Evolutionary conservation across 1,139 yeast species (phyloP).

Genomic region (Yamadazyma jaroonii): DNA sequence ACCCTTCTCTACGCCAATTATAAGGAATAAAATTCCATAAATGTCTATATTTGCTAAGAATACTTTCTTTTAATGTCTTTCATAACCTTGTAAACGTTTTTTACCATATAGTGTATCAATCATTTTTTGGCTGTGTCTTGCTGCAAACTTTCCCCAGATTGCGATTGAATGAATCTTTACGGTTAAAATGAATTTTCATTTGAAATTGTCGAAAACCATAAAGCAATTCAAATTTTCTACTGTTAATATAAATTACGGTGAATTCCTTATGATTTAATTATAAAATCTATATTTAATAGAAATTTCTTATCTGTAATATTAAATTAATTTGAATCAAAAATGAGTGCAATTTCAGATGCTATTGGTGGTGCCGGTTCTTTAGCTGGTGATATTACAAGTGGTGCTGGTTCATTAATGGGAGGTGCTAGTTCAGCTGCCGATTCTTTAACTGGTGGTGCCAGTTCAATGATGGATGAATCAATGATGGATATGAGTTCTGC

Average conservation of each 20-base stretch:
- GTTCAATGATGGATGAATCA: neutral
- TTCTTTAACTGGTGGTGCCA: neutral
- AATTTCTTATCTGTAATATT: neutral
- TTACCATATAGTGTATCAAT: neutral
- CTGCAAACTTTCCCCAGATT: constrained; percentile 1
- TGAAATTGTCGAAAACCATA: constrained; percentile 1
- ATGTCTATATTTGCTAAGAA: neutral
- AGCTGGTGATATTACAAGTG: neutral
- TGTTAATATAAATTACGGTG: neutral
- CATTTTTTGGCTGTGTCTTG: constrained; percentile 1
- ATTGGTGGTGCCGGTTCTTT: constrained; percentile 1
- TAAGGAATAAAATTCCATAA: too few relatives aligned
- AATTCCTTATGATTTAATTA: neutral
- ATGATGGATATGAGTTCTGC: neutral
- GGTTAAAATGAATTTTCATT: neutral
- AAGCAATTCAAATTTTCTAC: neutral
- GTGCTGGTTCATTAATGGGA: constrained; percentile 1
- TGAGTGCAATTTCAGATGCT: neutral
- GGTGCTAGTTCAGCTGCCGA: neutral
- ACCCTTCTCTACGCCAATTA: too few relatives aligned
- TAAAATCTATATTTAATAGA: neutral
- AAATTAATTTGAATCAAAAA: neutral
- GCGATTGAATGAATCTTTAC: neutral
- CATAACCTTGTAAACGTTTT: neutral
- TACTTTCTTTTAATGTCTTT: neutral